Base-by-base conservation (phyloP, 345 rosid species). In the Heritiera littoralis region DNA sequence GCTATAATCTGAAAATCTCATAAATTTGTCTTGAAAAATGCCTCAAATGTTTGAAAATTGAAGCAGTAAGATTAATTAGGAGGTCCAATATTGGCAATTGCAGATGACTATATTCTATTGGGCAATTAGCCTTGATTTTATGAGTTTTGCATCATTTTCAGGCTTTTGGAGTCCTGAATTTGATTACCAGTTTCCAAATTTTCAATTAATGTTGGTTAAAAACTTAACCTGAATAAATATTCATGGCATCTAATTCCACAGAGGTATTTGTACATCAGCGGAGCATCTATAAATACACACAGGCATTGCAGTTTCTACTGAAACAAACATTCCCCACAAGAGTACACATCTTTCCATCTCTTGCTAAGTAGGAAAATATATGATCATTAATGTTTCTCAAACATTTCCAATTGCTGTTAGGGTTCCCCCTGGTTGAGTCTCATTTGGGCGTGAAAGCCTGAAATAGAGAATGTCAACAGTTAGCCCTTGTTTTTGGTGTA, bases 391-490 rank as follows among this genome's bases (percentile, higher is more conserved):
- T n/a, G 23, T 51, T 65, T 67, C 59, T 17, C 32, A 58, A 18
- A 20, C 40, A 45, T 32, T 23, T 15, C 41, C 23, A 58, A 58
- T 80, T 70, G 40, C 17, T 66, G 59, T 28, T 15, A 35, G 14
- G 15, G 9, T 59, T 61, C 79, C 6, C 45, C 43, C 61, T 76
- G 28, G 9, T 70, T 38, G 45, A 69, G 54, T 80, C 82, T 91
- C 88, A 95, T 90, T 95, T 95, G 65, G 97, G 95, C 58, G 93
- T 86, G 85, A 93, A 95, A 76, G 97, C 94, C 97, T 95, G 89
- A 66, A 80, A 66, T 7, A 66, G 74, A 61, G 67, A 65, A 68
- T 38, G 45, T 60, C 13, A 84, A 10, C 45, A 80, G 63, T 81
- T 60, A 74, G 49, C 28, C 20, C 40, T 23, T 23, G 28, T 23